Evolutionary conservation across 2,329 filamentous ascomycete species (phyloP), one percentile per base, ranked within the genome.

Genomic region (Trichocomaceae sp.): DNA sequence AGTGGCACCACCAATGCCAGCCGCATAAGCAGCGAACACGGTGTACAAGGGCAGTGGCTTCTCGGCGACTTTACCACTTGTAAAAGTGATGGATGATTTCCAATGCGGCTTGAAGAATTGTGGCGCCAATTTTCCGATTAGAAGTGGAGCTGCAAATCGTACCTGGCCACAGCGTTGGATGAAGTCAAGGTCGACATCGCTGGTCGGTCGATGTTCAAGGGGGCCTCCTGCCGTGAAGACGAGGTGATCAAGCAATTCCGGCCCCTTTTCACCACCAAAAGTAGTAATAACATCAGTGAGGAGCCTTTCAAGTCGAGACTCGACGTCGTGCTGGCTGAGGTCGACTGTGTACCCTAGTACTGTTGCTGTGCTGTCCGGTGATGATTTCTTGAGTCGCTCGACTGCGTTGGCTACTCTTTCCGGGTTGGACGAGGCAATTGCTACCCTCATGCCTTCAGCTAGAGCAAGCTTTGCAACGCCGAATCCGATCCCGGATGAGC

Each of bases 401-500:
- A 83, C 64, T 10, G 81, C 76, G 0, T 65, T 62, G 31, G 76
- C 62, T 37, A 87, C 66, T 47, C 78, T 78, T 29, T 67, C 52
- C 9, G 73, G 66, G 52, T 76, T 80, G 2, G 83, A 85, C 2
- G 80, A 83, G n/a, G 80, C 79, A 62, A 87, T 77, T 46, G 74
- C 77, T 15, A 87, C 79, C n/a, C 64, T 66, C 39, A 79, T 79
- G 33, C 81, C 81, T 55, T 78, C 71, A 52, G 80, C 78, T 42
- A 85, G 64, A 13, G 75, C 71, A 2, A 77, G 79, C 72, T 84
- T 78, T 50, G 84, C 83, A 10, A 83, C 80, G 53, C 72, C 76
- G 59, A 77, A 82, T 31, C 84, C 84, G 41, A 87, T 83, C 50
- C 84, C 84, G 15, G 79, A 77, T 2, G 81, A 80, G 41, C 83